Conservation (phyloP, 495 filamentous ascomycete genomes). For the Baudoinia panamericana region DNA sequence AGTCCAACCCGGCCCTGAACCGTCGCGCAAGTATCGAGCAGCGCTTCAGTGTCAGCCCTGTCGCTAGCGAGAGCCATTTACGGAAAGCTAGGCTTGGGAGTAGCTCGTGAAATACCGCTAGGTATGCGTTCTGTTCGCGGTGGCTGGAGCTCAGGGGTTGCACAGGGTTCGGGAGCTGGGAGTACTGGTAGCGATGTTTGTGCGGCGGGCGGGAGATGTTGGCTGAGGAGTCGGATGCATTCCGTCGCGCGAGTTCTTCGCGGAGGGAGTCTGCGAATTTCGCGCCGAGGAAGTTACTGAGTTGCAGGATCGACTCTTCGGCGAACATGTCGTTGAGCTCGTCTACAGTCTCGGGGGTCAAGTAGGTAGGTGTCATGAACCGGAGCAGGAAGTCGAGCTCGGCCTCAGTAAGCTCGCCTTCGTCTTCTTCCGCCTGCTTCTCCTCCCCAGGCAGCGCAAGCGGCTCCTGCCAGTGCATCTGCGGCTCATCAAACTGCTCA, state of each 20-base stretch:
- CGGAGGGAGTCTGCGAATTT: slow-evolving; percentile 60
- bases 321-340: slow-evolving; percentile 64
- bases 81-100: slow-evolving; percentile 78
- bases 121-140: slow-evolving; percentile 42
- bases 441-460: slow-evolving; percentile 27
- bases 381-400: slow-evolving; percentile 80
- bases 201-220: slow-evolving; percentile 71
- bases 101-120: slow-evolving; percentile 62
- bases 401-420: slow-evolving; percentile 49
- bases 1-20: slow-evolving; percentile 79
- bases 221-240: slow-evolving; percentile 28
- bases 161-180: slow-evolving; percentile 35
- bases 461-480: slow-evolving; percentile 42
- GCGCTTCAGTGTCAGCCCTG: slow-evolving; percentile 49
- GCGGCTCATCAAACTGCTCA: slow-evolving; percentile 72
- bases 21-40: slow-evolving; percentile 59
- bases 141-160: slow-evolving; percentile 30
- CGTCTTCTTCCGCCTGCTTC: slow-evolving; percentile 32
- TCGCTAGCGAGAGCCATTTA: slow-evolving; percentile 76
- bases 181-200: slow-evolving; percentile 86
- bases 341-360: slow-evolving; percentile 88
- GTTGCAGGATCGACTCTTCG: slow-evolving; percentile 66
- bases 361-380: slow-evolving; percentile 76
- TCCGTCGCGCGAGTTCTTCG: slow-evolving; percentile 45
- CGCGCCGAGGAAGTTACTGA: slow-evolving; percentile 61